Conservation (phyloP, 345 rosid species). For the Eucalyptus erythrocorys region DNA sequence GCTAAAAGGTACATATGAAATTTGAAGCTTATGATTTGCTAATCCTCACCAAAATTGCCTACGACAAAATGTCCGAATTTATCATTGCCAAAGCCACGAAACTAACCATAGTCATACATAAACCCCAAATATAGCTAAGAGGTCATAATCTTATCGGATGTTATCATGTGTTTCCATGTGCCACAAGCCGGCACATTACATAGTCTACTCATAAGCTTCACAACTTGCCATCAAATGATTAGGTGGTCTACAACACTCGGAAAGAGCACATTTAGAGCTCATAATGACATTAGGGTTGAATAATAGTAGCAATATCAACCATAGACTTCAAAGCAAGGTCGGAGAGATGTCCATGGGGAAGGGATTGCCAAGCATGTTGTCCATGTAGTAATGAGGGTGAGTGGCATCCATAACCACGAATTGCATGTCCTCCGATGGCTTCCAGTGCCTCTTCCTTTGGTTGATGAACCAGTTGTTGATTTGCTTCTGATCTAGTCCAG, state of each 20-base stretch:
- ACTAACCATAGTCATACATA: background rate
- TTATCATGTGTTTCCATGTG: background rate
- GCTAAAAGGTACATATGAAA: background rate
- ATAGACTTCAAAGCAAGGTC: conserved; percentile 29
- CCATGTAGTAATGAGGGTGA: conserved; percentile 72
- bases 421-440: conserved; percentile 95
- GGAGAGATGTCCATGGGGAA: conserved; percentile 70
- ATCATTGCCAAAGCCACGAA: background rate
- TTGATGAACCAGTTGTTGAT: conserved; percentile 99
- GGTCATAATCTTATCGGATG: background rate
- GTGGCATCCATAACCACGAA: conserved; percentile 82
- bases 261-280: background rate
- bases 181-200: background rate
- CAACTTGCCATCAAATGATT: background rate
- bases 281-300: background rate
- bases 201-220: background rate
- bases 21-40: background rate
- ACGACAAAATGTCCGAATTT: background rate
- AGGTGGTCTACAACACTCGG: background rate
- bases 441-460: conserved; percentile 99
- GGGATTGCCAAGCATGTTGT: conserved; percentile 63
- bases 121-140: background rate
- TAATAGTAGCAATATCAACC: background rate
- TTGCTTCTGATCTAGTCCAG: conserved; percentile 93
- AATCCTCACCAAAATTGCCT: background rate